Conservation (phyloP, 495 filamentous ascomycete species). For the Aspergillus ellipticus region DNA sequence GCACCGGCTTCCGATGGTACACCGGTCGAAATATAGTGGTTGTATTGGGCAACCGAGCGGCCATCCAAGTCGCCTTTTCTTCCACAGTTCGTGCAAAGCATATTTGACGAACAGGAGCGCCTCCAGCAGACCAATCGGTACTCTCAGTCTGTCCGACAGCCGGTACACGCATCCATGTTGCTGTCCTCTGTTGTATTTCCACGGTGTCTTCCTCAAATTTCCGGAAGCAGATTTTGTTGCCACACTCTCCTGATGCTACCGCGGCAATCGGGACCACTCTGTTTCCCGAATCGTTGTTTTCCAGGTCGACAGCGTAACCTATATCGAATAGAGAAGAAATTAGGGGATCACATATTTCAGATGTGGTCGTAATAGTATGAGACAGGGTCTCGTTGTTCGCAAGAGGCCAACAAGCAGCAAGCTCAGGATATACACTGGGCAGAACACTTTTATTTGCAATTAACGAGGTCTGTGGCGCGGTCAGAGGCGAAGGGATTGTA, state of each 20-base stretch:
- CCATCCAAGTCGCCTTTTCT: constrained; percentile 53
- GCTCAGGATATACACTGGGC: constrained; percentile 33
- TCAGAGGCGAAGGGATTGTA: constrained; percentile 23
- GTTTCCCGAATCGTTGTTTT: constrained; percentile 23
- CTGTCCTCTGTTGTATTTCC: constrained; percentile 22
- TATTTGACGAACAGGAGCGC: constrained; percentile 61
- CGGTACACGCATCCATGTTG: constrained; percentile 22
- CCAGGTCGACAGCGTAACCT: constrained; percentile 36
- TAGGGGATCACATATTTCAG: constrained; percentile 34
- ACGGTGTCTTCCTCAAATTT: constrained; percentile 32
- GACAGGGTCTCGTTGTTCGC: constrained; percentile 30
- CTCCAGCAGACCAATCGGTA: constrained; percentile 53
- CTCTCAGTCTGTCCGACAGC: constrained; percentile 38
- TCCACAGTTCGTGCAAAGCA: constrained; percentile 55
- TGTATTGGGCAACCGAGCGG: constrained; percentile 54
- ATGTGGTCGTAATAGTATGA: constrained; percentile 24
- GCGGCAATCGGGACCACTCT: constrained; percentile 42
- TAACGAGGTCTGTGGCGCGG: constrained; percentile 11
- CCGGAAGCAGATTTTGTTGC: constrained; percentile 38
- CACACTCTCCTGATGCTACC: constrained; percentile 39
- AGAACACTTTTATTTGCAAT: constrained; percentile 22
- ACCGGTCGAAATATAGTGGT: constrained; percentile 61
- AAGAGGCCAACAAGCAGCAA: constrained; percentile 33
- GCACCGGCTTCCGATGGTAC: constrained; percentile 30
- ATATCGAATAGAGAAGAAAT: constrained; percentile 40